These are phyloP conservation scores for Harringtonia aguacate DNA, from an alignment of 2,329 filamentous ascomycete genomes.

Conservation along the genomic window DNA sequence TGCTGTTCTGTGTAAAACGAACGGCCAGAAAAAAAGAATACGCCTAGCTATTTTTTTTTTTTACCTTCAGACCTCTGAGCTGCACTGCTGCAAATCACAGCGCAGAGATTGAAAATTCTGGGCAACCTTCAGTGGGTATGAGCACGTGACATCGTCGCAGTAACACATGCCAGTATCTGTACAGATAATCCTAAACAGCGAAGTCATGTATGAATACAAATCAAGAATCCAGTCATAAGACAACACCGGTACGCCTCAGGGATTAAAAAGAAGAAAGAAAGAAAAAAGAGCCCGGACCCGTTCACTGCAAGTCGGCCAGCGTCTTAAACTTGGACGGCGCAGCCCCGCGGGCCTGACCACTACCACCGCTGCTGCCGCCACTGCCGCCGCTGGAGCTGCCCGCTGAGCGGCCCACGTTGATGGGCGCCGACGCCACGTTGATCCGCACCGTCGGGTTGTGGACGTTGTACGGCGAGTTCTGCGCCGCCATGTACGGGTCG, in stretches of 20 bases:
- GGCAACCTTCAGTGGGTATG: too few species aligned
- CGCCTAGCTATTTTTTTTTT: neutral
- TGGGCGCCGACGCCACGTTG: constrained; percentile 2
- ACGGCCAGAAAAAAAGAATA: neutral
- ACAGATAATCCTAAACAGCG: neutral
- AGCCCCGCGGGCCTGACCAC: constrained; percentile 9
- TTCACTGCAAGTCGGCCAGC: constrained; percentile 37
- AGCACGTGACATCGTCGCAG: neutral
- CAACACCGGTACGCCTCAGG: too few species aligned
- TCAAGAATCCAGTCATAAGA: too few species aligned
- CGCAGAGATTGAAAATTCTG: constrained; percentile 10
- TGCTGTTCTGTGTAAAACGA: too few species aligned
- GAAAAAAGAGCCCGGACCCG: constrained; percentile 5
- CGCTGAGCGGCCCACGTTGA: constrained; percentile 9
- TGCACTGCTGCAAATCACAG: constrained; percentile 9
- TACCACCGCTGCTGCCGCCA: neutral
- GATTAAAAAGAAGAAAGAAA: too few species aligned
- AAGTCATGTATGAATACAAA: too few species aligned
- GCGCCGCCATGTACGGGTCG: constrained; percentile 50
- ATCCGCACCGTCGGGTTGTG: constrained; percentile 22
- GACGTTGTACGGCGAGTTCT: constrained; percentile 48
- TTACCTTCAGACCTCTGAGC: neutral
- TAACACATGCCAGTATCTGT: neutral
- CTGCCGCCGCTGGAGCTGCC: neutral
- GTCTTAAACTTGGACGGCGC: constrained; percentile 36